A percentile compares a stretch with the other conserved stretches of the same genome.
Evolutionary conservation across 805 yeast species (phyloP).

Genomic region (Candida parachauliodes): DNA sequence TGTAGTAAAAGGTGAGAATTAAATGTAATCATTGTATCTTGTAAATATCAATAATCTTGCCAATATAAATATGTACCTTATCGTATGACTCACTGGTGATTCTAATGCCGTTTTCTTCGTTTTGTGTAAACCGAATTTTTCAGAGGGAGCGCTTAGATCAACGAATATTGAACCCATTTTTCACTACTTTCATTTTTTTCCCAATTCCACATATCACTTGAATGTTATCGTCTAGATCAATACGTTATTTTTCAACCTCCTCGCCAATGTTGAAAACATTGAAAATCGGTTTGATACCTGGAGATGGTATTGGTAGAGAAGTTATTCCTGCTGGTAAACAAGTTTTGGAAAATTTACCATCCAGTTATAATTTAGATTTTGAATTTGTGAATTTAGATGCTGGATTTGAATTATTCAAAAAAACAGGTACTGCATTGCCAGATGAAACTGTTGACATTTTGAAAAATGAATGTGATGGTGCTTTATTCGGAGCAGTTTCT

Average conservation of each 20-base stretch:
- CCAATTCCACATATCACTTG: too few relatives aligned
- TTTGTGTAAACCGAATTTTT: conserved; percentile 3
- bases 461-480: conserved; percentile 87
- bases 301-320: conserved; percentile 97
- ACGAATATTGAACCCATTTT: background rate
- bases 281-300: conserved; percentile 77
- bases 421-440: conserved; percentile 95
- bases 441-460: conserved; percentile 82
- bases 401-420: conserved; percentile 89
- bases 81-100: conserved; percentile 1
- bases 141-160: conserved; percentile 3
- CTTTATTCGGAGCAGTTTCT: conserved; percentile 94
- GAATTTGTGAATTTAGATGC: conserved; percentile 88
- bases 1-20: conserved; percentile 58
- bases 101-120: background rate
- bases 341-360: conserved; percentile 76
- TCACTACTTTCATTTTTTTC: background rate
- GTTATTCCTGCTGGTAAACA: conserved; percentile 96
- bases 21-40: conserved; percentile 1
- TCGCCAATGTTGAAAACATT: conserved; percentile 28
- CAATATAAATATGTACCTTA: background rate
- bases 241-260: conserved; percentile 31
- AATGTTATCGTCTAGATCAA: conserved; percentile 21
- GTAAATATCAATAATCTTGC: background rate
- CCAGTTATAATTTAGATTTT: conserved; percentile 72